Evolutionary conservation across 1,284 basidiomycete species (phyloP), one percentile per base, ranked within the genome.

Genomic region (Termitomyces sp.): DNA sequence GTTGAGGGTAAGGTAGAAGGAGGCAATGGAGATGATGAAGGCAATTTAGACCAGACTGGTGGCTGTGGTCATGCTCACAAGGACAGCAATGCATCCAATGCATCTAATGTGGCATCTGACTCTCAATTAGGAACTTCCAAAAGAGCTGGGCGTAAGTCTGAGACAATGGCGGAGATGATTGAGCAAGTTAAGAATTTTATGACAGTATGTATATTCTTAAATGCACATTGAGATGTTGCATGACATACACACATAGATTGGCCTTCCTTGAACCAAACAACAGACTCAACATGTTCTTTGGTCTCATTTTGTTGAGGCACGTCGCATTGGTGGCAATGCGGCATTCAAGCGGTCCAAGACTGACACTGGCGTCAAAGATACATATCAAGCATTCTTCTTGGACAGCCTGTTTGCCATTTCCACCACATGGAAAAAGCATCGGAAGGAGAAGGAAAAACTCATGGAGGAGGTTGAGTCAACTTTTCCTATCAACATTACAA

Each of bases 301-400:
- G 0, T 47, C 57, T 1, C 57, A 58, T 19, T 62, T 65, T 37
- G 48, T 34, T 1, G 21, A 55, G 11, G 65, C 62, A 3, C 33
- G 55, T 5, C 30, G 34, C 8, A 7, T 64, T 9, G 56, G 58
- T 6, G 52, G 49, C 0, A 53, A 60, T 21, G 62, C 60, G 9
- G 49, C 53, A 18, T 30, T 65, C n/a, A 59, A 64, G 40, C 43
- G 53, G 1, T 26, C 40, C 11, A 51, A 47, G 1, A 70, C 68
- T 0, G 43, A 58, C 3, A 44, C 54, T 0, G 68, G 69, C 0
- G 46, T 68, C 31, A 68, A 71, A 39, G 68, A 71, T 42, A 69
- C 61, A 0, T 64, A 55, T 28, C 64, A 64, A 35, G 38, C 56
- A 10, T 38, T 53, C 40, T 68, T 65, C 38, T 26, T 67, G 3